Base-by-base conservation (phyloP, 495 filamentous ascomycete genomes). In the Trichoderma erinaceum region DNA sequence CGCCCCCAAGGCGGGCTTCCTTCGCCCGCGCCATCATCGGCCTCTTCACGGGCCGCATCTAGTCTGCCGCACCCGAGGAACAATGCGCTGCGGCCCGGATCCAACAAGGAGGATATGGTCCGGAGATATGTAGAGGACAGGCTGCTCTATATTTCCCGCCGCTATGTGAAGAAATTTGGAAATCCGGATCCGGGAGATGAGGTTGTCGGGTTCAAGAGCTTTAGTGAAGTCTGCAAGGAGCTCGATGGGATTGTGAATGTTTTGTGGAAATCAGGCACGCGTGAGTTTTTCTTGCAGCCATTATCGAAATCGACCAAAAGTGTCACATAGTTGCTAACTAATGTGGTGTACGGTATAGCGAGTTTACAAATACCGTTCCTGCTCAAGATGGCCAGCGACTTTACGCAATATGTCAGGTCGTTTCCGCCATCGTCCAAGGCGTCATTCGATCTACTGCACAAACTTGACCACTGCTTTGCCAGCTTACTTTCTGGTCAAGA, bases 351-450 rank as follows among this genome's bases (percentile, higher is more conserved):
- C 8, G n/a, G 1, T 5, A 18, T 23, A 94, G 91, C 92, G 41
- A 86, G 84, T 48, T 81, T 97, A n/a, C 91, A 96, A 79, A 87
- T 92, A 15, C 89, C 92, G 41, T 92, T 90, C 72, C 81, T 97
- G 12, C 85, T 97, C 27, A 89, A 86, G 66, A 81, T 97, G 64
- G 91, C 92, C 0, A 82, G 86, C 66, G 80, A 92, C 32, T 76
- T 91, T 18, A 85, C 85, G 68, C 84, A 81, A 0, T 90, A 88
- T 75, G 76, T 96, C 4, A 72, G 82, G 7, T 80, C 83, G 0
- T 93, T 94, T 76, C 81, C 86, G 0, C 88, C 92, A n/a, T 78
- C 87, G 0, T 85, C 88, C 0, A 73, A 76, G 21, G 71, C 86
- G 0, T 91, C 89, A 0, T 91, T 97, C 68, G 72, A 77, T 0